These are phyloP conservation scores for Aspergillus sp. DNA, from an alignment of 2,329 filamentous ascomycete genomes.

Conservation along the genomic window DNA sequence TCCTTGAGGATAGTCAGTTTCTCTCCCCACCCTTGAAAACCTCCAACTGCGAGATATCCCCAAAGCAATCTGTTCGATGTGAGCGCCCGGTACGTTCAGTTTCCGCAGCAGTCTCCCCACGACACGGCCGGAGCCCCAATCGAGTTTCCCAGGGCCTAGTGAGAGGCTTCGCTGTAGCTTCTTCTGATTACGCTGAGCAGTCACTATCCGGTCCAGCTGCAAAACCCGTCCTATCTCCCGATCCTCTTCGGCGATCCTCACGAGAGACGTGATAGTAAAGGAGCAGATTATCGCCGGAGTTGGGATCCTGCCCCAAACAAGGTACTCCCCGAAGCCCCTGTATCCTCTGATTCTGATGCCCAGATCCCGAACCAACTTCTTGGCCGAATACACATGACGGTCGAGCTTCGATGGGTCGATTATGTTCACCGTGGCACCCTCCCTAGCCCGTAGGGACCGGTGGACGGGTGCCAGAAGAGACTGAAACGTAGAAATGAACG, in stretches of 20 bases:
- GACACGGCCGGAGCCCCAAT: constrained; percentile 10
- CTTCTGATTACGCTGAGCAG: neutral
- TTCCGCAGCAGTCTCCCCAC: constrained; percentile 17
- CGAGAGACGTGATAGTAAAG: constrained; percentile 17
- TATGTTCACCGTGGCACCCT: constrained; percentile 20
- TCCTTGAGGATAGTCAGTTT: too few relatives aligned
- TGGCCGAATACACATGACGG: constrained; percentile 19
- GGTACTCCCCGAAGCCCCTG: constrained; percentile 23
- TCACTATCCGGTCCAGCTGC: constrained; percentile 15
- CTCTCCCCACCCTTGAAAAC: constrained; percentile 8
- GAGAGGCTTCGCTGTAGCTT: constrained; percentile 10
- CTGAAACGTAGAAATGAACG: constrained; percentile 27
- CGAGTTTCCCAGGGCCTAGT: constrained; percentile 4
- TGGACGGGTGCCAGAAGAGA: constrained; percentile 25
- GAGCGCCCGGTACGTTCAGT: constrained; percentile 14
- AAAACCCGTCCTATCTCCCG: constrained; percentile 18
- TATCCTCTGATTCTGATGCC: constrained; percentile 15
- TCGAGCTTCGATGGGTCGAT: constrained; percentile 23
- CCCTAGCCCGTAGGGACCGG: constrained; percentile 16
- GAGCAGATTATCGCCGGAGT: constrained; percentile 20
- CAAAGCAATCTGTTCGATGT: constrained; percentile 5
- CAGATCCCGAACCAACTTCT: constrained; percentile 14
- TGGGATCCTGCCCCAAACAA: constrained; percentile 27
- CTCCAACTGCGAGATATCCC: constrained; percentile 11
- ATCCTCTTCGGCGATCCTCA: constrained; percentile 9